phyloP scores from a whole-genome alignment of 352 stramenopile species.

The Pilasporangium apinafurcum region DNA sequence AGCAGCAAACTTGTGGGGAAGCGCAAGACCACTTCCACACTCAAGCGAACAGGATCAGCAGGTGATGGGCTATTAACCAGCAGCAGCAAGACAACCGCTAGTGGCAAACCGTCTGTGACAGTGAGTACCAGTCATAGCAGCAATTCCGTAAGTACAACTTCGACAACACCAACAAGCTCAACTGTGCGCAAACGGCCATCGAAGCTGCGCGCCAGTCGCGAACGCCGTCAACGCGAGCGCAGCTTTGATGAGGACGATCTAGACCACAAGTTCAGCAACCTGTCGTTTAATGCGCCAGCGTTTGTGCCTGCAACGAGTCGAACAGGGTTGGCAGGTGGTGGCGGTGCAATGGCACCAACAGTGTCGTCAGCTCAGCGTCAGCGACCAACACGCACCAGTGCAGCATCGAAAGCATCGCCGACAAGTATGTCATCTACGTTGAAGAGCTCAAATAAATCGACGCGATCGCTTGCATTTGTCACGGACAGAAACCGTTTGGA shows the following conservation, averaged over 20 bases:
- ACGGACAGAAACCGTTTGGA: constrained; percentile 20
- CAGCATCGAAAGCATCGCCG: not conserved
- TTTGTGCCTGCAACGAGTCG: constrained; percentile 33
- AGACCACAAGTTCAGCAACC: constrained; percentile 54
- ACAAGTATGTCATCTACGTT: not conserved
- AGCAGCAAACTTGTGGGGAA: too few relatives aligned
- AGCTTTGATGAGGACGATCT: constrained; percentile 55
- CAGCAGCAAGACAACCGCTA: too few relatives aligned
- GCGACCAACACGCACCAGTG: not conserved
- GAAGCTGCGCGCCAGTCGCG: constrained; percentile 54
- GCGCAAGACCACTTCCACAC: too few relatives aligned
- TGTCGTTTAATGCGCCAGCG: constrained; percentile 40
- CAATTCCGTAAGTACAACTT: too few relatives aligned
- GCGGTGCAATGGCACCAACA: constrained; percentile 3
- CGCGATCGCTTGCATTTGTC: constrained; percentile 47
- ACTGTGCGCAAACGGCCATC: constrained; percentile 15
- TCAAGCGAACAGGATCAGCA: too few relatives aligned
- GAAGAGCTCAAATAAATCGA: not conserved
- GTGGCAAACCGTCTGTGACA: too few relatives aligned
- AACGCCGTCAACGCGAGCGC: constrained; percentile 49
- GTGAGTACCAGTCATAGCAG: too few relatives aligned
- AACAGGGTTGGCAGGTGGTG: constrained; percentile 1
- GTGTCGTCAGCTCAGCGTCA: constrained; percentile 1
- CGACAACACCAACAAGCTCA: not conserved
- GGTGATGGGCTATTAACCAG: too few relatives aligned